phyloP scores from a whole-genome alignment of 768 basidiomycete genomes.

The Leccinum ochraceum region DNA sequence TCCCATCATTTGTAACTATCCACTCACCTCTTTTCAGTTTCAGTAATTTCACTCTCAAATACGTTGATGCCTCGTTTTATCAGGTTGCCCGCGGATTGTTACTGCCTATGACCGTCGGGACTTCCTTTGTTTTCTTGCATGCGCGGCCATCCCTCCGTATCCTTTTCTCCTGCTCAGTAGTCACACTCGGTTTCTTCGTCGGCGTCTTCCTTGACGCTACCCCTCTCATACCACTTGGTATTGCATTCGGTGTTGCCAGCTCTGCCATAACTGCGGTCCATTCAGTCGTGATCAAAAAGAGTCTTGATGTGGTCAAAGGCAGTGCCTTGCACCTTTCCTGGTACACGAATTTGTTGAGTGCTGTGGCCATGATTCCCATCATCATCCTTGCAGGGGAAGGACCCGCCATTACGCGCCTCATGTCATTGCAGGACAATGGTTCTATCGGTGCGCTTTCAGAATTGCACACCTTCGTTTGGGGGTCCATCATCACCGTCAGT shows the following conservation, averaged over 20 bases:
- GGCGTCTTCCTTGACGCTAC: constrained; percentile 81
- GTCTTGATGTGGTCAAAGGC: constrained; percentile 75
- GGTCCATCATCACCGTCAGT: constrained; percentile 76
- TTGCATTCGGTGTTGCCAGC: constrained; percentile 79
- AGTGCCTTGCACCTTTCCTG: constrained; percentile 86
- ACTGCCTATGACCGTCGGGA: constrained; percentile 88
- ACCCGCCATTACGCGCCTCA: constrained; percentile 57
- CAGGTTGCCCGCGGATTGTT: constrained; percentile 94
- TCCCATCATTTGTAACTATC: not conserved
- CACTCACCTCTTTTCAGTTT: constrained; percentile 49
- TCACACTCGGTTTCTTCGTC: constrained; percentile 91
- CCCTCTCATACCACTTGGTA: constrained; percentile 58
- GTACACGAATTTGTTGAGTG: constrained; percentile 87
- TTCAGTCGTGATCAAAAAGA: constrained; percentile 92
- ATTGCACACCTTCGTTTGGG: constrained; percentile 70
- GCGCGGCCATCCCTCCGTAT: constrained; percentile 76
- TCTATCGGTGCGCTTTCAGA: constrained; percentile 45
- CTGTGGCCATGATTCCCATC: constrained; percentile 70
- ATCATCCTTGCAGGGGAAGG: constrained; percentile 77
- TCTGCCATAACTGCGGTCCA: constrained; percentile 89
- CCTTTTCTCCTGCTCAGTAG: constrained; percentile 71
- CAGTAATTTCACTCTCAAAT: constrained; percentile 90
- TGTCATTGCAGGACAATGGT: constrained; percentile 49
- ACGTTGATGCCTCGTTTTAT: constrained; percentile 93
- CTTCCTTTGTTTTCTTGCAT: constrained; percentile 79